Conservation (phyloP, 768 basidiomycete genomes). For the Sutorius australiensis region DNA sequence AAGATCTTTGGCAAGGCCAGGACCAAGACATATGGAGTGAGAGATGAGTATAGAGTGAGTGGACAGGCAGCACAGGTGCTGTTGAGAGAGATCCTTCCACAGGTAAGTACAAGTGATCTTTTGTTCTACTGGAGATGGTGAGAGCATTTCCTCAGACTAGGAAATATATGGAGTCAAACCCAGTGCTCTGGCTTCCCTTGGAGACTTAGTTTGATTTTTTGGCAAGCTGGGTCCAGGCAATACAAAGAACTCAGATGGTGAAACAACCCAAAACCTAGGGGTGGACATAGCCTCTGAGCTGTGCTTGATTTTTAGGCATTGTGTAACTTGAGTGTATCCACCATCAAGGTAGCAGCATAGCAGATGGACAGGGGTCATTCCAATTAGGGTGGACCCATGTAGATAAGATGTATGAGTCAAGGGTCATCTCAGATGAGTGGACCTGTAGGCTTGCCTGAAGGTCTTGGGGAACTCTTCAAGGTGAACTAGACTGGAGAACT, state of each 20-base stretch:
- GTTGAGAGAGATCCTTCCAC: not conserved
- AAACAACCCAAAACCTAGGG: no score
- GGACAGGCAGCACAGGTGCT: conserved; percentile 3
- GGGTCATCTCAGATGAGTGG: no score
- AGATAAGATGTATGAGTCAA: no score
- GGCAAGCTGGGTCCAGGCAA: not conserved
- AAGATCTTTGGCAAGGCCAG: not conserved
- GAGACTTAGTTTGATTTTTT: conserved; percentile 1
- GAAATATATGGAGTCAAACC: not conserved
- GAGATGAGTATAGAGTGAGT: conserved; percentile 4
- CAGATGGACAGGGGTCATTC: no score
- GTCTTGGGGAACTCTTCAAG: no score
- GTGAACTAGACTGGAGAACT: no score
- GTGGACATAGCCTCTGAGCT: no score
- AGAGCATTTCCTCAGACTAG: not conserved
- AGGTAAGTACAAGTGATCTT: not conserved
- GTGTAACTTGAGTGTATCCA: no score
- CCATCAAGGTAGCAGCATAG: no score
- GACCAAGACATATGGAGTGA: not conserved
- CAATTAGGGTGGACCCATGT: no score
- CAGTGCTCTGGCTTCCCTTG: conserved; percentile 5
- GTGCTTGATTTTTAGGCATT: no score
- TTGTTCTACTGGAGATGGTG: not conserved
- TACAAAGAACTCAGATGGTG: conserved; percentile 3
- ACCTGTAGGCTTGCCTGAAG: no score